A percentile compares a stretch with the other conserved stretches of the same genome.
Conservation (phyloP, 768 basidiomycete species). For the Suillus bovinus region DNA sequence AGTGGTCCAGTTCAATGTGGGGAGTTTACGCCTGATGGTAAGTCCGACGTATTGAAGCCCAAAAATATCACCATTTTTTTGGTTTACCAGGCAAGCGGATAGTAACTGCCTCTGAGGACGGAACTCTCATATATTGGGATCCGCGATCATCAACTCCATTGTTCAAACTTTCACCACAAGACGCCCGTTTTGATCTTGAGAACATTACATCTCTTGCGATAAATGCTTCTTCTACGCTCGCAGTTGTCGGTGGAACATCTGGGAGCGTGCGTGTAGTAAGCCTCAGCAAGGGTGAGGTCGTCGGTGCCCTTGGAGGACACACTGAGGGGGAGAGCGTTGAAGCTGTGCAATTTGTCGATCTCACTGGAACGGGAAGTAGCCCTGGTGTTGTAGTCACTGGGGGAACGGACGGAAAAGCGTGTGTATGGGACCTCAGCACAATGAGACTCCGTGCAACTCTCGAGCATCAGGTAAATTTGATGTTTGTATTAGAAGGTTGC, state of each 20-base stretch:
- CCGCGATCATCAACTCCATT: constrained; percentile 75
- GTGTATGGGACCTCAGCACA: constrained; percentile 92
- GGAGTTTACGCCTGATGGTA: constrained; percentile 89
- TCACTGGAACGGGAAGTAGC: constrained; percentile 55
- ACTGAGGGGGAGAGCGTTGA: constrained; percentile 88
- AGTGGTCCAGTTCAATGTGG: constrained; percentile 82
- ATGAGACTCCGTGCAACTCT: constrained; percentile 82
- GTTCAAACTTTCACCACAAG: constrained; percentile 73
- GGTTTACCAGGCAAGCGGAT: constrained; percentile 73
- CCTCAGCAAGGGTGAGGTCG: constrained; percentile 81
- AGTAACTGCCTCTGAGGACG: constrained; percentile 82
- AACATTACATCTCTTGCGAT: constrained; percentile 87
- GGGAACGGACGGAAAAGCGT: constrained; percentile 91
- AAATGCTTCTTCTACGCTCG: constrained; percentile 86
- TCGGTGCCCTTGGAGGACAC: constrained; percentile 80
- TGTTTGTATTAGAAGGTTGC: neutral
- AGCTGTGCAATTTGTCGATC: constrained; percentile 79
- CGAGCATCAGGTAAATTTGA: constrained; percentile 69
- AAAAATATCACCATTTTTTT: constrained; percentile 7
- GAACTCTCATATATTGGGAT: constrained; percentile 88
- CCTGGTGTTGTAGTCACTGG: constrained; percentile 78
- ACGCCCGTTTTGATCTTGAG: constrained; percentile 76
- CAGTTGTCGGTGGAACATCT: constrained; percentile 82
- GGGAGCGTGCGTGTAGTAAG: constrained; percentile 89
- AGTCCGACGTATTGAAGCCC: constrained; percentile 1